Percentiles rank a stretch among this genome's conserved stretches.
phyloP scores from a whole-genome alignment of 495 filamentous ascomycete species.

The Neurospora sublineolata region DNA sequence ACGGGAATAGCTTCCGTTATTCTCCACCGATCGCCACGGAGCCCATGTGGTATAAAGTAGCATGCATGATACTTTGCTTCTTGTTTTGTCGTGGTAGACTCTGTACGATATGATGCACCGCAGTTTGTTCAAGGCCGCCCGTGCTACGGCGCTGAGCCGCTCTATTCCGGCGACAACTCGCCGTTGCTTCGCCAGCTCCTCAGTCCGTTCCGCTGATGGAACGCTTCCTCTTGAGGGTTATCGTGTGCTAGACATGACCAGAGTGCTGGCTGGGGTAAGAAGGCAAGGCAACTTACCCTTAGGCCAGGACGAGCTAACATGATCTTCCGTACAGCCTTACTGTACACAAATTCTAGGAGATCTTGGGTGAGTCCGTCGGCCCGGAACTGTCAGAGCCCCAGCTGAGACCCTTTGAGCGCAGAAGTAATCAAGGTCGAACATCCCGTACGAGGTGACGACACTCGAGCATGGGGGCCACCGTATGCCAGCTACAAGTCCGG shows the following conservation, averaged over 20 bases:
- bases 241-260: conserved; percentile 87
- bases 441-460: conserved; percentile 84
- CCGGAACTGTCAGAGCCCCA: background rate
- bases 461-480: conserved; percentile 90
- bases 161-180: background rate
- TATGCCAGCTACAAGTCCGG: conserved; percentile 64
- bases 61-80: background rate
- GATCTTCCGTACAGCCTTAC: conserved; percentile 56
- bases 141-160: background rate
- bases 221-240: conserved; percentile 66
- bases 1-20: background rate
- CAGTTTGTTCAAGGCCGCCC: background rate
- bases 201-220: conserved; percentile 6
- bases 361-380: conserved; percentile 56
- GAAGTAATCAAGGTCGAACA: conserved; percentile 97
- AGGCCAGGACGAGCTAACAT: background rate
- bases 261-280: conserved; percentile 88
- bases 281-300: conserved; percentile 4
- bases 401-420: conserved; percentile 46
- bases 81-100: background rate
- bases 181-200: conserved; percentile 7
- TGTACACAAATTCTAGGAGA: conserved; percentile 96
- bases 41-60: background rate
- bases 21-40: background rate
- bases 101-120: background rate